Evolutionary conservation across 345 rosid genomes (phyloP).

Genomic region (Aegle marmelos): DNA sequence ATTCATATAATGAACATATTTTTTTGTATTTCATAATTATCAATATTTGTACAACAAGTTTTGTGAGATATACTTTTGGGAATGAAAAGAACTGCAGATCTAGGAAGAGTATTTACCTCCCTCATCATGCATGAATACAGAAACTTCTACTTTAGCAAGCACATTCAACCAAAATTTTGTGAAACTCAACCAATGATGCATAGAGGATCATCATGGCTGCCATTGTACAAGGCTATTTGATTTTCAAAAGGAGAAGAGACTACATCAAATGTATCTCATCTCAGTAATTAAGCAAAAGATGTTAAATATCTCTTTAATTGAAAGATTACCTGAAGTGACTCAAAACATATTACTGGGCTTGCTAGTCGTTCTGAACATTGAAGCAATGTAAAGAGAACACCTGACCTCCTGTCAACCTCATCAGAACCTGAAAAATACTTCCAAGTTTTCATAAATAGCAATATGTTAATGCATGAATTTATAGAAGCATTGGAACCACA

Average conservation of each 20-base stretch:
- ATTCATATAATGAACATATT: too few relatives aligned
- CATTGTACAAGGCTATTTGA: background rate
- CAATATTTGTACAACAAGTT: background rate
- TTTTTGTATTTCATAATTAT: background rate
- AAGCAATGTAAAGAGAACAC: slow-evolving; percentile 58
- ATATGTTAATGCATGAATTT: background rate
- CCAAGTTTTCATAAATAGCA: slow-evolving; percentile 8
- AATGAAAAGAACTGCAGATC: too few relatives aligned
- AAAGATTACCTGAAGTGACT: slow-evolving; percentile 78
- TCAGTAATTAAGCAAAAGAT: slow-evolving; percentile 2
- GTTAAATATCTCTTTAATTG: slow-evolving; percentile 7
- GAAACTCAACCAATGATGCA: background rate
- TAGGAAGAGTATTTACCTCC: too few relatives aligned
- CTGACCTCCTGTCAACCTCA: slow-evolving; percentile 44
- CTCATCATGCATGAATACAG: too few relatives aligned
- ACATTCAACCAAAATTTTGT: background rate
- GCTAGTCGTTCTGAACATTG: slow-evolving; percentile 47
- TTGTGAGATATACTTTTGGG: background rate
- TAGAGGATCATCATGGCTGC: background rate
- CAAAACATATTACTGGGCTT: slow-evolving; percentile 63
- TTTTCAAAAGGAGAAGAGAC: background rate
- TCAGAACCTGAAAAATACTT: slow-evolving; percentile 48
- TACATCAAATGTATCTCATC: background rate
- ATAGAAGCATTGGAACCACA: background rate
- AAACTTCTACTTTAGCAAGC: too few relatives aligned